Base-by-base conservation (phyloP, 352 stramenopile species). In the Phytophthora sansomeana region DNA sequence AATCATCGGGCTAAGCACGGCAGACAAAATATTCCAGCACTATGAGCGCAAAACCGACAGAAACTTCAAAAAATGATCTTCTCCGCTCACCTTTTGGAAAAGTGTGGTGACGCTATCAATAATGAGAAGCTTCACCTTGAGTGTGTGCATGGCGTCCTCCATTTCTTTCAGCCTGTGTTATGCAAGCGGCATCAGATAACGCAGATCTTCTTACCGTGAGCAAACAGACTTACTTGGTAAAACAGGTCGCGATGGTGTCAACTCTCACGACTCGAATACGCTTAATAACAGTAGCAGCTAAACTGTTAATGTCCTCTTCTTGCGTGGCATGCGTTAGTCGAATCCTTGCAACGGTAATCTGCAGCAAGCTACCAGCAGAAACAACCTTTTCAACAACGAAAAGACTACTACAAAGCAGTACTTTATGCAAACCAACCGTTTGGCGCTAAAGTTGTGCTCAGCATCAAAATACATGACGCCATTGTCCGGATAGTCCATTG, bases 401-500 rank as follows among this genome's bases (percentile, higher is more conserved):
- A 24, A 29, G 3, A 24, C 21, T 24, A 24, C 6, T 28, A 13
- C 30, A 13, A n/a, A 24, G 10, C n/a, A 19, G 5, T 24, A 13
- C 30, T 36, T 24, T 5, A 46, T 1, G 14, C 29, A 39, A 44
- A 33, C 65, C 5, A 46, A 88, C 82, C 85, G 75, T 59, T 88
- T 91, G 26, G 81, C 80, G 47, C 81, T 92, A 36, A 93, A 91
- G 51, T 89, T 90, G 47, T 84, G 78, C 42, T 91, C 85, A 4
- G 74, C 78, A 44, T 95, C 85, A 43, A 93, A 80, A 59, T 87
- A 95, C 49, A 95, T 46, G 19, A 94, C 75, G 0, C 54, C 64
- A 14, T 73, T 68, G 5, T 87, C 65, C 5, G 74, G 75, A 58
- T 93, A 89, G 55, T 93, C 81, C 50, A 90, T 63, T 6, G 79